Evolutionary conservation across 1,284 basidiomycete species (phyloP).

Genomic region (Naganishia sp.): DNA sequence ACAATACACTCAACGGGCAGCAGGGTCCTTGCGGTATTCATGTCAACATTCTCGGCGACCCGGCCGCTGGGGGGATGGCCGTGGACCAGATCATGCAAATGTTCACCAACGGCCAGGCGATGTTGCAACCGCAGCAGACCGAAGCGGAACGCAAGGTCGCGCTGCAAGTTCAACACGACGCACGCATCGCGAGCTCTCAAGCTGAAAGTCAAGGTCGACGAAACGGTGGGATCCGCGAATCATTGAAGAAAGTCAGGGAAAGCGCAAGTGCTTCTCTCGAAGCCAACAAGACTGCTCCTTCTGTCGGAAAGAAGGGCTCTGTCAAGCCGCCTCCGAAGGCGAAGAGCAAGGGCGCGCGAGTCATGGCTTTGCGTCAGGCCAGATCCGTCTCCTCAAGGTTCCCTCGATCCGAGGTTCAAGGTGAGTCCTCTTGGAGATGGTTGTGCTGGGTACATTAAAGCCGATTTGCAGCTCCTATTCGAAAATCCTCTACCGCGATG

Average conservation of each 20-base stretch:
- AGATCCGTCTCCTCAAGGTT: neutral
- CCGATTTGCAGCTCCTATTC: neutral
- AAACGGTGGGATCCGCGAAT: neutral
- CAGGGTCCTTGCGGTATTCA: neutral
- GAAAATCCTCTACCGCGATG: neutral
- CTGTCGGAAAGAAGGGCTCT: neutral
- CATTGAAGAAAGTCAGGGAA: neutral
- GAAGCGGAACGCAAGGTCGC: neutral
- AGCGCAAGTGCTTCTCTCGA: no score
- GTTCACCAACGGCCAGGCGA: neutral
- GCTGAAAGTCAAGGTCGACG: neutral
- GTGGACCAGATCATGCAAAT: no score
- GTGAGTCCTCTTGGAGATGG: neutral
- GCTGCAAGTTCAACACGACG: neutral
- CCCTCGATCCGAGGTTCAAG: neutral
- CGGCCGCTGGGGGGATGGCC: neutral
- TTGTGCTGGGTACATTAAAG: neutral
- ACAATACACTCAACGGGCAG: neutral
- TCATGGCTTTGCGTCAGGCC: constrained; percentile 3
- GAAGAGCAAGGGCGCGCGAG: neutral
- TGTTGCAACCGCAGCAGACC: neutral
- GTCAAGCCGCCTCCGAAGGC: neutral
- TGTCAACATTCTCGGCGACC: neutral
- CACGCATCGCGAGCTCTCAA: neutral
- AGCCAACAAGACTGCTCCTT: neutral